These are phyloP conservation scores for Gossypium australe DNA, from an alignment of 345 rosid genomes.

Conservation along the genomic window DNA sequence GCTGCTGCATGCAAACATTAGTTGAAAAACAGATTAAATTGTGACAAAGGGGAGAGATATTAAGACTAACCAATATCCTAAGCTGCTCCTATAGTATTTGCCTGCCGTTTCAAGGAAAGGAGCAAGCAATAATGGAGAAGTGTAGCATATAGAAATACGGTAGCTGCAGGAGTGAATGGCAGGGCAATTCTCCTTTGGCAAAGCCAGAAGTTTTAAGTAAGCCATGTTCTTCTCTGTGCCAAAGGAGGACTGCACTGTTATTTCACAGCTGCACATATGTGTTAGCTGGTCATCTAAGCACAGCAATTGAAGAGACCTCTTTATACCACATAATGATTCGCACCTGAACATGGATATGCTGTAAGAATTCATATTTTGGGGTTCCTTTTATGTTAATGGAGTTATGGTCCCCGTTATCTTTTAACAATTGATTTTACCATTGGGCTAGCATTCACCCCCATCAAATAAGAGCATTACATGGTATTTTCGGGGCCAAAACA, in stretches of 20 bases:
- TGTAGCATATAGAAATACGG: background rate
- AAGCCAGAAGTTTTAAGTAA: background rate
- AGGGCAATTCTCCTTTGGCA: slow-evolving; percentile 61
- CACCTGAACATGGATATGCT: slow-evolving; percentile 8
- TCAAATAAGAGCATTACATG: background rate
- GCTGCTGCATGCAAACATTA: background rate
- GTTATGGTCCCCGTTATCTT: slow-evolving; percentile 2
- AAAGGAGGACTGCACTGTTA: slow-evolving; percentile 12
- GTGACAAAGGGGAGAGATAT: no score
- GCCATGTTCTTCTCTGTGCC: slow-evolving; percentile 4
- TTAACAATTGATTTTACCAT: background rate
- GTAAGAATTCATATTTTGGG: background rate
- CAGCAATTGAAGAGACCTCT: background rate
- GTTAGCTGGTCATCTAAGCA: background rate
- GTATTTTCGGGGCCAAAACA: background rate
- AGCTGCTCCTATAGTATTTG: no score
- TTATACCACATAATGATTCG: background rate
- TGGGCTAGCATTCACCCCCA: background rate
- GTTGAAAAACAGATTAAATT: background rate
- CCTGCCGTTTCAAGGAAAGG: background rate
- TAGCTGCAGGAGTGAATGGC: slow-evolving; percentile 27
- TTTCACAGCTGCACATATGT: slow-evolving; percentile 4
- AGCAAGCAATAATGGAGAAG: background rate
- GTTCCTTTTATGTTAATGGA: slow-evolving; percentile 9
- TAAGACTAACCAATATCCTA: no score